Base-by-base conservation (phyloP, 345 rosid species). In the Eucalyptus curtisii region DNA sequence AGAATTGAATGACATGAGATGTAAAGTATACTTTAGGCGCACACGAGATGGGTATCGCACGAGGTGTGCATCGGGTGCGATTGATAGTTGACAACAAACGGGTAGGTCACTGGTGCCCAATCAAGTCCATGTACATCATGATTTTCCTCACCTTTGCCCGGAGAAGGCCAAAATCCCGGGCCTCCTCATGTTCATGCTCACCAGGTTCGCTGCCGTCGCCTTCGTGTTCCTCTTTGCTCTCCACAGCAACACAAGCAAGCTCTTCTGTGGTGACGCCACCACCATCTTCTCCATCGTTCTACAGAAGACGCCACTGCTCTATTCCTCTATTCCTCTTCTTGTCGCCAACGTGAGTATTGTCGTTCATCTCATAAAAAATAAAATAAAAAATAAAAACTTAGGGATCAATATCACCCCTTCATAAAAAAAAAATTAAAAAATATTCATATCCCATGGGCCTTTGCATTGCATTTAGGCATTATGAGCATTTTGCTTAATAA, bases 161-260 rank as follows among this genome's bases (percentile, higher is more conserved):
- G 98, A 95, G 91, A 98, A 93, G 91, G 91, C 86, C 20, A 98
- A 95, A 93, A 94, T 97, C 57, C 88, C 92, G 64, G 98, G 96
- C 9, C 91, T 98, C 24, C 90, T 95, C 64, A 52, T 89, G 4
- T 82, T 89, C 15, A 94, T 98, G 30, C 93, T 96, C 86, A 4
- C 93, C 1, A 88, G 91, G 31, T 97, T 98, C 92, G 92, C 95
- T 10, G 89, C 87, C 0, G 96, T 95, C 27, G 97, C 93, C 52
- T 88, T 93, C 9, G 93, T 97, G 22, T 95, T 97, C 33, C 81
- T 95, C 90, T 90, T 95, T 42, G 96, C 94, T 86, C 94, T 97
- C 57, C 96, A 95, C 49, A 97, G 95, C 87, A 92, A 90, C 85
- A 11, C 76, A 2, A 94, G 99, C 86, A 96, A 95, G 90, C 91